Conservation (phyloP, 1,284 basidiomycete genomes). For the Ganoderma boninense region DNA sequence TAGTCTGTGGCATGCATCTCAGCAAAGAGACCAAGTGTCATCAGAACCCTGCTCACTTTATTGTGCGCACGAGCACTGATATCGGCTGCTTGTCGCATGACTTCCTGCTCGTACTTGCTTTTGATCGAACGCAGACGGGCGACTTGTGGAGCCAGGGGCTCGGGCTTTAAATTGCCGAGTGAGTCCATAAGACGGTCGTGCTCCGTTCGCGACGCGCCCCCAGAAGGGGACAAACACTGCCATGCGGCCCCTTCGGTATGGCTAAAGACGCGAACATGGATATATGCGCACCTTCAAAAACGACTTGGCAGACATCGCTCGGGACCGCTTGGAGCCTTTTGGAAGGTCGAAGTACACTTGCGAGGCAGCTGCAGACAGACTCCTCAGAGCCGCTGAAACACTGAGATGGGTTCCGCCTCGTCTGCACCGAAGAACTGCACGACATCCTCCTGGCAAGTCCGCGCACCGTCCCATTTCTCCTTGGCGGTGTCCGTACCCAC, state of each 20-base stretch:
- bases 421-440: constrained; percentile 79
- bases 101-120: constrained; percentile 69
- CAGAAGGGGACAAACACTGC: constrained; percentile 53
- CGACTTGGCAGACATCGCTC: constrained; percentile 48
- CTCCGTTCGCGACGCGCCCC: constrained; percentile 48
- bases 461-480: constrained; percentile 94
- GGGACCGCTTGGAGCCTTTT: constrained; percentile 21
- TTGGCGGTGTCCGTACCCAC: constrained; percentile 78
- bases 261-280: not conserved
- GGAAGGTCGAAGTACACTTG: constrained; percentile 53
- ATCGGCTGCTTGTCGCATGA: constrained; percentile 81
- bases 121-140: constrained; percentile 74
- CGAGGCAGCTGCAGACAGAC: constrained; percentile 46
- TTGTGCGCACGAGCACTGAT: constrained; percentile 81
- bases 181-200: constrained; percentile 62
- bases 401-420: constrained; percentile 66
- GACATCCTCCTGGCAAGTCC: constrained; percentile 57
- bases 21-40: not conserved
- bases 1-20: constrained; percentile 58
- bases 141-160: constrained; percentile 66
- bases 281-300: constrained; percentile 37
- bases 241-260: constrained; percentile 38
- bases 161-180: constrained; percentile 55
- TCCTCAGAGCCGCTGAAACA: constrained; percentile 62
- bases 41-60: constrained; percentile 56